phyloP scores from a whole-genome alignment of 768 basidiomycete genomes.

The Serendipita sp. region DNA sequence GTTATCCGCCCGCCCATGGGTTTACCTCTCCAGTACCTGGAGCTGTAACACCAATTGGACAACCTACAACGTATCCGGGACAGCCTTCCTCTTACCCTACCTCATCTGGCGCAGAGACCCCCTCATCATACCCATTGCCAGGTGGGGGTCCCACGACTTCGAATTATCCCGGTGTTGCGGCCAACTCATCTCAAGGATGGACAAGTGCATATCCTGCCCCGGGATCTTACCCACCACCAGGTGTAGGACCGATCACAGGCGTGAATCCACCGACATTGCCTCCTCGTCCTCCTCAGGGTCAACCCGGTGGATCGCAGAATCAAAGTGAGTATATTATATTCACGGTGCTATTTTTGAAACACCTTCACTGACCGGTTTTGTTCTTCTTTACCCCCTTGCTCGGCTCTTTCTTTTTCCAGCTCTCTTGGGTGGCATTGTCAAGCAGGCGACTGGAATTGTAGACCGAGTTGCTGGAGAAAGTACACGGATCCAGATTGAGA shows the following conservation, averaged over 20 bases:
- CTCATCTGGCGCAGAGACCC: not conserved
- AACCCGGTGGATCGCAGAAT: not conserved
- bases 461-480: conserved; percentile 40
- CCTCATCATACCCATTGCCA: not conserved
- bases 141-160: not conserved
- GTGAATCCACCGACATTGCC: not conserved
- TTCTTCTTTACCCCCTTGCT: conserved; percentile 13
- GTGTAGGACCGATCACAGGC: not conserved
- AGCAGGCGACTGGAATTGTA: conserved; percentile 32
- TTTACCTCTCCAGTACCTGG: not conserved
- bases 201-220: not conserved
- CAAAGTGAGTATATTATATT: conserved; percentile 9
- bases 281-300: not conserved
- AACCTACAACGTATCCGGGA: not conserved
- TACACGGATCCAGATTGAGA: conserved; percentile 33
- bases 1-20: no score
- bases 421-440: conserved; percentile 18
- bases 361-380: conserved; percentile 16
- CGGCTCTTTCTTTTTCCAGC: conserved; percentile 16
- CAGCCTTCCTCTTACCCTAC: not conserved
- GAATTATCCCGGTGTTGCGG: not conserved
- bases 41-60: not conserved
- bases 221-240: no score
- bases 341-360: conserved; percentile 10
- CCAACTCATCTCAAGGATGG: not conserved